Conservation (phyloP, 495 filamentous ascomycete species). For the Neurospora africana region DNA sequence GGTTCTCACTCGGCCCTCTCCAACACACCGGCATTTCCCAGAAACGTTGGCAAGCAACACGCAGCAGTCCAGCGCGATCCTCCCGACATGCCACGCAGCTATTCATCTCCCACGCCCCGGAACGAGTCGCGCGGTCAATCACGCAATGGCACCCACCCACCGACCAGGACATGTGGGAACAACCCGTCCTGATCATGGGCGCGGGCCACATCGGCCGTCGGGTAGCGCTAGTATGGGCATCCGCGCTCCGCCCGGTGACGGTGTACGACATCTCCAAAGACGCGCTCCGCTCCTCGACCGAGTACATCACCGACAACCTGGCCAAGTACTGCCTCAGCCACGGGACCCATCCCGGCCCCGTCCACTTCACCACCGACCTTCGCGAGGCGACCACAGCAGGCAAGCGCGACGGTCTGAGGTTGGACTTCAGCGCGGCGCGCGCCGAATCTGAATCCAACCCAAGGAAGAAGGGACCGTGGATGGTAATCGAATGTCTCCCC, state of each 20-base stretch:
- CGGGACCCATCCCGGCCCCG: constrained; percentile 21
- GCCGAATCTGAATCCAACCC: constrained; percentile 19
- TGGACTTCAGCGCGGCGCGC: constrained; percentile 6
- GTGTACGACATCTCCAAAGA: constrained; percentile 25
- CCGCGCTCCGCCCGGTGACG: constrained; percentile 22
- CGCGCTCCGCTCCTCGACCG: constrained; percentile 16
- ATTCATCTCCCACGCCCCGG: neutral
- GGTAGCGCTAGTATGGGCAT: constrained; percentile 28
- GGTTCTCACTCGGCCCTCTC: neutral
- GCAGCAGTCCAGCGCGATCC: neutral
- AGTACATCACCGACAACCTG: constrained; percentile 29
- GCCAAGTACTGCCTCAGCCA: constrained; percentile 18
- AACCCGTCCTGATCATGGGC: constrained; percentile 29
- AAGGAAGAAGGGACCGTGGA: constrained; percentile 23
- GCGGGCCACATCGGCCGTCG: constrained; percentile 28
- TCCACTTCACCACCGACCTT: constrained; percentile 21
- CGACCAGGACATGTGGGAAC: constrained; percentile 18
- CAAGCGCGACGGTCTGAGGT: constrained; percentile 2
- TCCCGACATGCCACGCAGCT: neutral
- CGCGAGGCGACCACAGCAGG: constrained; percentile 16
- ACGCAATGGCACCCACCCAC: constrained; percentile 16
- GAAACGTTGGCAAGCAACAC: neutral
- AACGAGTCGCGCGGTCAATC: neutral
- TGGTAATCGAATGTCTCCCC: constrained; percentile 49
- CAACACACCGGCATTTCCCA: neutral